phyloP scores from a whole-genome alignment of 2,329 filamentous ascomycete genomes.

The Ophiostoma tasmaniense region DNA sequence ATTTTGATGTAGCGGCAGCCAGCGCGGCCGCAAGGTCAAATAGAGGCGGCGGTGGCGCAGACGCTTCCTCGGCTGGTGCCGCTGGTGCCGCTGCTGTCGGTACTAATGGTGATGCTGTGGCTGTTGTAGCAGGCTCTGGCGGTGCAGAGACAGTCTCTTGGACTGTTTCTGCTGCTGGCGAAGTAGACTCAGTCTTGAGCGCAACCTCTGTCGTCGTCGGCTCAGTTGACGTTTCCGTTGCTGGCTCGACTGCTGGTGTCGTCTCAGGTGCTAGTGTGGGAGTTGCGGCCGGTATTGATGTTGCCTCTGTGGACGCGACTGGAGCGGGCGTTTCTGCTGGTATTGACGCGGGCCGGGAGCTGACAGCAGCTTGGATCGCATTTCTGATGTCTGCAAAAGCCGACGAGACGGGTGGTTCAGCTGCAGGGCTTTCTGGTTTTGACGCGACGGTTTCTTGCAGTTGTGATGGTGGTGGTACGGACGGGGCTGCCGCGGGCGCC shows the following conservation, averaged over 20 bases:
- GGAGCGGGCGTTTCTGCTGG: neutral
- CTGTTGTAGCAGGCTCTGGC: neutral
- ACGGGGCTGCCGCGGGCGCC: neutral
- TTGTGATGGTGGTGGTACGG: neutral
- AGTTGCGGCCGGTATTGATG: neutral
- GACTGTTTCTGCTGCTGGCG: neutral
- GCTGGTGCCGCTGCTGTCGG: neutral
- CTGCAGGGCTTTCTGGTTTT: neutral
- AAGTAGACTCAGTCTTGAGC: neutral
- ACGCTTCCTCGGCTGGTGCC: neutral
- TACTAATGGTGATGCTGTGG: neutral
- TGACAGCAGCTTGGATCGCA: neutral
- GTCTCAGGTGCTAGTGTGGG: neutral
- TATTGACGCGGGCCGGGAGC: slow-evolving; percentile 3
- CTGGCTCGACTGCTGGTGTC: neutral
- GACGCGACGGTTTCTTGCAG: neutral
- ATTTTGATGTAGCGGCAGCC: neutral
- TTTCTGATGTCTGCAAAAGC: neutral
- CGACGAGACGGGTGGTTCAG: neutral
- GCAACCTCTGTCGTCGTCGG: neutral
- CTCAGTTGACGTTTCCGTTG: neutral
- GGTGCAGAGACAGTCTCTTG: neutral
- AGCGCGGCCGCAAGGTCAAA: neutral
- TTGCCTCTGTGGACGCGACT: neutral
- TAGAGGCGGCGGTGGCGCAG: neutral